phyloP scores from a whole-genome alignment of 176 grass and related monocot genomes.

The Juncus effusus region DNA sequence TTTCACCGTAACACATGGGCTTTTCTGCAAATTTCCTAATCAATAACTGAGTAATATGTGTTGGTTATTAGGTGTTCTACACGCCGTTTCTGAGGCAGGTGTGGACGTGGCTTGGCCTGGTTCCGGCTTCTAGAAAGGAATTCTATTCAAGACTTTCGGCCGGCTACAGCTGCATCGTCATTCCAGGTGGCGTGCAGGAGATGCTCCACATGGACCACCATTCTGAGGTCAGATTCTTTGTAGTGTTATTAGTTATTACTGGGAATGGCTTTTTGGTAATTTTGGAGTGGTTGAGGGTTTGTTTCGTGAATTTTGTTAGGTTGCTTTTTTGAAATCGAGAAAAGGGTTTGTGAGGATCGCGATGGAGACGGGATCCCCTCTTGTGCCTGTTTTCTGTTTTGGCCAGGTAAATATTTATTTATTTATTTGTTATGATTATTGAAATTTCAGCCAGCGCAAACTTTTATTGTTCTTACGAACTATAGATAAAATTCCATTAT shows the following conservation, averaged over 20 bases:
- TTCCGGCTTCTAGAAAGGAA: conserved; percentile 67
- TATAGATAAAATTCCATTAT: conserved; percentile 4
- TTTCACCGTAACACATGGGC: too few species aligned
- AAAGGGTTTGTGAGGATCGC: conserved; percentile 91
- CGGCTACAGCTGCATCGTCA: conserved; percentile 66
- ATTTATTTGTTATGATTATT: neutral
- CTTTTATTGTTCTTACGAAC: neutral
- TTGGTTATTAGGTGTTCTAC: conserved; percentile 65
- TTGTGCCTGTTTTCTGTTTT: conserved; percentile 76
- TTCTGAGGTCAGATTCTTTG: conserved; percentile 52
- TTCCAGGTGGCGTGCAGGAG: conserved; percentile 94
- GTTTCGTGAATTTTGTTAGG: conserved; percentile 37
- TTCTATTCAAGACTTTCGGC: conserved; percentile 60
- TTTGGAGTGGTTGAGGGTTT: neutral
- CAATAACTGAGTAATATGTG: too few species aligned
- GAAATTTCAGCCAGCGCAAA: neutral
- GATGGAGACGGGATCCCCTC: conserved; percentile 65
- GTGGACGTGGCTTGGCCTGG: conserved; percentile 84
- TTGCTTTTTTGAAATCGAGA: conserved; percentile 88
- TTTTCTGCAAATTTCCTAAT: too few species aligned
- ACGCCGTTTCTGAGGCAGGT: conserved; percentile 92
- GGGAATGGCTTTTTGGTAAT: neutral
- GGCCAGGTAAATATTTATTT: conserved; percentile 54
- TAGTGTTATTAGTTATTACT: conserved; percentile 4
- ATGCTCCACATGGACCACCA: conserved; percentile 88